Percentiles rank a stretch among this genome's conserved stretches.
Evolutionary conservation across 352 stramenopile species (phyloP).

Genomic region (Globisporangium apiculatum): DNA sequence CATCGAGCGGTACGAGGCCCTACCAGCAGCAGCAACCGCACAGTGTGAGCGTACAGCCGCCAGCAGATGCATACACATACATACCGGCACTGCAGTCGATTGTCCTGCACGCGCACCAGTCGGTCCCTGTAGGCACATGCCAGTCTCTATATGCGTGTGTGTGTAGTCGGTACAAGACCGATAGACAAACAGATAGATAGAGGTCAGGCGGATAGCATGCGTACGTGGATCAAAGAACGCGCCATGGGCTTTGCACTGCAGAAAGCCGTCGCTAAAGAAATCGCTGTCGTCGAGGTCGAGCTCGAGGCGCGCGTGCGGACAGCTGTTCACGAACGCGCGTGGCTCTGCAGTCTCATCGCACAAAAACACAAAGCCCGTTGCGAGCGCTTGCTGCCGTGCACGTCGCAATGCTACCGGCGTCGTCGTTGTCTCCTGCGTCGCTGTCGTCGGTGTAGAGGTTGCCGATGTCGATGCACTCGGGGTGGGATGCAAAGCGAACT

Average conservation of each 20-base stretch:
- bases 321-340: slow-evolving; percentile 59
- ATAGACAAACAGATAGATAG: too few species aligned
- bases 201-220: background rate
- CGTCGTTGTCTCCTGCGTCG: too few species aligned
- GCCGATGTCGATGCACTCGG: slow-evolving; percentile 2
- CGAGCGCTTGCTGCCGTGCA: slow-evolving; percentile 17
- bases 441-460: too few species aligned
- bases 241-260: slow-evolving; percentile 77
- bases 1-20: slow-evolving; percentile 28
- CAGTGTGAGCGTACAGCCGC: background rate
- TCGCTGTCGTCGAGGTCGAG: slow-evolving; percentile 76
- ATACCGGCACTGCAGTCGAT: slow-evolving; percentile 27
- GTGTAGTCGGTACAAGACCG: too few species aligned
- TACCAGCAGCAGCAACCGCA: slow-evolving; percentile 6
- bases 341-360: slow-evolving; percentile 31
- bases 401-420: slow-evolving; percentile 6
- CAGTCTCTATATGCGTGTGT: slow-evolving; percentile 22
- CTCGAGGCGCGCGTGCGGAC: slow-evolving; percentile 63
- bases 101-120: slow-evolving; percentile 19
- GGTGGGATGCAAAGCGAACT: slow-evolving; percentile 25
- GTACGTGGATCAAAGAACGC: slow-evolving; percentile 70
- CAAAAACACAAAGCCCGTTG: slow-evolving; percentile 64
- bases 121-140: slow-evolving; percentile 55
- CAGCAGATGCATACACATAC: slow-evolving; percentile 7
- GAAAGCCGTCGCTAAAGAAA: slow-evolving; percentile 73